These are phyloP conservation scores for Talaromyces ruber DNA, from an alignment of 495 filamentous ascomycete genomes.

Conservation along the genomic window DNA sequence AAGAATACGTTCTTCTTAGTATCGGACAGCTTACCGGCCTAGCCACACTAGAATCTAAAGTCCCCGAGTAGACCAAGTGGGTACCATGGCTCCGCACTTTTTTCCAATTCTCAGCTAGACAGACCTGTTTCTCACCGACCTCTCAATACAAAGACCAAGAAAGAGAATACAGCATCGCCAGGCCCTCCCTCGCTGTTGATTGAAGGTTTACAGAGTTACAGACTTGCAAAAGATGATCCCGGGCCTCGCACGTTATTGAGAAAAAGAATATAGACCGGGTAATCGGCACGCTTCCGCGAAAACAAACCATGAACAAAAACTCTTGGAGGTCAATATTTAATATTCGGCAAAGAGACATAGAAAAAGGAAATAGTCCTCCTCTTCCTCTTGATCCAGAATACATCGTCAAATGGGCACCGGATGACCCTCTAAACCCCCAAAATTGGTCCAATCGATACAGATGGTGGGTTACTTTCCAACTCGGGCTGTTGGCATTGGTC, in stretches of 20 bases:
- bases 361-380: neutral
- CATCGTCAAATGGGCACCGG: conserved; percentile 5
- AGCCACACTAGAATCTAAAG: neutral
- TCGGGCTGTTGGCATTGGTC: conserved; percentile 41
- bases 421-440: conserved; percentile 32
- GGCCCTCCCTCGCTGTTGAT: neutral
- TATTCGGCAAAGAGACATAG: neutral
- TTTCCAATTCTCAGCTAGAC: neutral
- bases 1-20: too few relatives aligned
- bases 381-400: conserved; percentile 1
- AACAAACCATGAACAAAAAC: neutral
- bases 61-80: neutral
- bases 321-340: neutral
- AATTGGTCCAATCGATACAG: conserved; percentile 38
- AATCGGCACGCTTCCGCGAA: neutral
- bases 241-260: neutral
- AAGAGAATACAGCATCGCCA: neutral
- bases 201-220: neutral
- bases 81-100: neutral
- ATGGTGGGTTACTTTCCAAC: conserved; percentile 38
- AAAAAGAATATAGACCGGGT: neutral
- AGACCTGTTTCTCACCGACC: neutral
- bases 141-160: neutral
- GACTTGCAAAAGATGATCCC: neutral
- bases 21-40: too few relatives aligned